Base-by-base conservation (phyloP, 2,329 filamentous ascomycete species). In the Coniochaeta prunicola region DNA sequence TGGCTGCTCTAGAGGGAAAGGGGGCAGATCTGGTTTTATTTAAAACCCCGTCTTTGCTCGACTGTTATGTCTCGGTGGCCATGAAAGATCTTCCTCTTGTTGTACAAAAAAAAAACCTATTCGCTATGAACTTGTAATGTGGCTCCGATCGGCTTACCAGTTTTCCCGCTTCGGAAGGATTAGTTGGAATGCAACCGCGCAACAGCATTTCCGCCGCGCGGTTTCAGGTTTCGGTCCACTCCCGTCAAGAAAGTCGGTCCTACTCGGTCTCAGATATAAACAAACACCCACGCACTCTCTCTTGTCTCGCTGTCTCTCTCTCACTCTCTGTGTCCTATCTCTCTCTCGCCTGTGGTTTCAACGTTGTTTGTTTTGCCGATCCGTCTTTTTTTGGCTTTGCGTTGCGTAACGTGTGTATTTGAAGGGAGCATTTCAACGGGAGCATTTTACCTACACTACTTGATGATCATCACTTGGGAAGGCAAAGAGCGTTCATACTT, bases 81-180 rank as follows among this genome's bases (percentile, higher is more conserved):
- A 30, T 28, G 21, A 30, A 21, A 17, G 17, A 34, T n/a, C n/a
- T n/a, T n/a, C n/a, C 31, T 45, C 21, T 45, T 30, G 13, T 21
- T 50, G 45, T 50, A 50, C 21, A 26, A 50, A 45, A 50, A 50
- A 26, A 50, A 45, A 50, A 50, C 45, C 45, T 50, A 50, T 50
- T 50, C 26, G 7, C 45, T 50, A 50, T 50, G 45, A 50, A 50
- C 45, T 50, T 50, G 21, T 50, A 50, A 50, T 50, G 45, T 50
- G 17, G 24, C 45, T 50, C 45, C 45, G 45, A 50, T 50, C 45
- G 45, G 45, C 21, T 7, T 3, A 30, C 5, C 10, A 5, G 9
- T 40, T n/a, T 50, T 28, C 21, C 24, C 45, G 45, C 45, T 50
- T 50, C 45, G 45, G 45, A 50, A 50, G 45, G 45, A 50, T 50